These are phyloP conservation scores for Euphorbia pulcherrima DNA, from an alignment of 345 rosid genomes.

Conservation along the genomic window DNA sequence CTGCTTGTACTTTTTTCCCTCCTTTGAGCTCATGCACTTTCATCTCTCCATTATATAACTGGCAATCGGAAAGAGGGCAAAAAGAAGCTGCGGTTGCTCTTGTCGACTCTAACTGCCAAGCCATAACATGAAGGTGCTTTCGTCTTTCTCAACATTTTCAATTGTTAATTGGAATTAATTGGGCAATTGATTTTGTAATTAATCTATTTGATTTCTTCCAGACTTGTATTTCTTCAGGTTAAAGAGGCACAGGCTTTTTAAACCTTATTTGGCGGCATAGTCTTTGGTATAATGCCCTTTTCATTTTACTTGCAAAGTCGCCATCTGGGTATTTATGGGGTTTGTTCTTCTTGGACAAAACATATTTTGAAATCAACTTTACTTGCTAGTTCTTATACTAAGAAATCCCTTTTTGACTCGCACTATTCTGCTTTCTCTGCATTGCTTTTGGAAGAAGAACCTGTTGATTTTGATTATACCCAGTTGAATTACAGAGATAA, in stretches of 20 bases:
- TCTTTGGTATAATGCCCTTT: constrained; percentile 10
- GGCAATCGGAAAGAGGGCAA: too few species aligned
- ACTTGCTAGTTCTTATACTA: constrained; percentile 2
- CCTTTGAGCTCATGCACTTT: too few species aligned
- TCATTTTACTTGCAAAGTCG: background rate
- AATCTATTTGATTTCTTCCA: background rate
- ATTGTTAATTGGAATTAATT: background rate
- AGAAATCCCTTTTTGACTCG: constrained; percentile 14
- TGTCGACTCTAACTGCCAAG: too few species aligned
- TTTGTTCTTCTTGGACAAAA: constrained; percentile 14
- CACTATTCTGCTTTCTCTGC: constrained; percentile 29
- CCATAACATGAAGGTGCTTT: background rate
- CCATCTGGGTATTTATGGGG: constrained; percentile 26
- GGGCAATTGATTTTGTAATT: background rate
- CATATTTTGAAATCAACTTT: constrained; percentile 17
- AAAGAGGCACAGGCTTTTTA: background rate
- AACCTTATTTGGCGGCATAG: background rate
- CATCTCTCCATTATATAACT: too few species aligned
- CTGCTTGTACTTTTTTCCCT: too few species aligned
- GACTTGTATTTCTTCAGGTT: background rate
- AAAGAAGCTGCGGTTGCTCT: too few species aligned
- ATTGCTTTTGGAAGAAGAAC: constrained; percentile 30
- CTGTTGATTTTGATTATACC: constrained; percentile 30
- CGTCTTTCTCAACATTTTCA: background rate
- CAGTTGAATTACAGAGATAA: constrained; percentile 4